Percentiles rank a stretch among this genome's conserved stretches.
Evolutionary conservation across 805 yeast species (phyloP).

Genomic region (Lipomyces sp.): DNA sequence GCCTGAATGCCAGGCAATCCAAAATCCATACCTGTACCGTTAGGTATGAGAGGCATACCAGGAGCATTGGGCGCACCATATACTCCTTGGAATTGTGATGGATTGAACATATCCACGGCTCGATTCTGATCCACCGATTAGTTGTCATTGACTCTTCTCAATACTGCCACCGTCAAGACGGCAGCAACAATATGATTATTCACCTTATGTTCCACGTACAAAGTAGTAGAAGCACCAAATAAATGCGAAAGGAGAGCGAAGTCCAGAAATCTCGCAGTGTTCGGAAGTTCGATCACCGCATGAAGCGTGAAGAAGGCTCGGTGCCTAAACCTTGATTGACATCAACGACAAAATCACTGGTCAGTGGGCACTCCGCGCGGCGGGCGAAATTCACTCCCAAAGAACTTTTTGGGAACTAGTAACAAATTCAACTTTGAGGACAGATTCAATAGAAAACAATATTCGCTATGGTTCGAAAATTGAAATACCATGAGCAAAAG

Average conservation of each 20-base stretch:
- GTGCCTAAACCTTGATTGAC: not conserved
- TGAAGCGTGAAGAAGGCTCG: not conserved
- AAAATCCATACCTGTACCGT: slow-evolving; percentile 11
- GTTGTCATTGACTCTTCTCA: not conserved
- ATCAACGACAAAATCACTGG: too few relatives aligned
- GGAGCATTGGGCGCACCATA: not conserved
- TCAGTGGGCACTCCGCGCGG: too few relatives aligned
- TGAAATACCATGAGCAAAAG: slow-evolving; percentile 95
- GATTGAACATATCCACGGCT: not conserved
- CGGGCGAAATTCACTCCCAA: not conserved
- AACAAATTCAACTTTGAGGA: not conserved
- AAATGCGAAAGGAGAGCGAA: not conserved
- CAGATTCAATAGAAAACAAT: not conserved
- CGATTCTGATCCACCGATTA: not conserved
- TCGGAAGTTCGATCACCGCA: not conserved
- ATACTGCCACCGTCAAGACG: not conserved
- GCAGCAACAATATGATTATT: not conserved
- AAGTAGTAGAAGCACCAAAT: not conserved
- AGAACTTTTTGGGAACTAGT: not conserved
- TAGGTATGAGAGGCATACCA: slow-evolving; percentile 1
- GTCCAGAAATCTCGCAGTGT: not conserved
- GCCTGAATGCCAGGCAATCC: slow-evolving; percentile 37
- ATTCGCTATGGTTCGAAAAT: slow-evolving; percentile 72
- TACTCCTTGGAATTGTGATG: not conserved
- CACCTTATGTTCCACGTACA: not conserved